Percentiles rank a stretch among this genome's conserved stretches.
These are phyloP conservation scores for Turnera subulata DNA, from an alignment of 345 rosid species.

Conservation along the genomic window DNA sequence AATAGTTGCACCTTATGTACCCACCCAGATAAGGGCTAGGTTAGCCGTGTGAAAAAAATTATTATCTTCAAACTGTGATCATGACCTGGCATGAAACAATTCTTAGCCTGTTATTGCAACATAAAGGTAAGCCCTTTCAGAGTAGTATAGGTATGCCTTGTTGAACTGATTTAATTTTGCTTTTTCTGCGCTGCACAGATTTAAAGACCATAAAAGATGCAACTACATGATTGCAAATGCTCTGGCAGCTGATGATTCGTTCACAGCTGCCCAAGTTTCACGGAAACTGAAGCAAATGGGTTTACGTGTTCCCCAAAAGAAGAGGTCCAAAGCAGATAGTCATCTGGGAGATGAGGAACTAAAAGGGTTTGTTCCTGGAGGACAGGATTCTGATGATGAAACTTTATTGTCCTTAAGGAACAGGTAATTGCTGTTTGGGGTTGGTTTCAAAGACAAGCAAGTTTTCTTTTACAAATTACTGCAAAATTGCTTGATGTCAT, in stretches of 20 bases:
- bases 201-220: conserved; percentile 73
- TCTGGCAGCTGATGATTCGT: conserved; percentile 49
- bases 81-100: not conserved
- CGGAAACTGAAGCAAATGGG: conserved; percentile 86
- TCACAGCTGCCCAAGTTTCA: conserved; percentile 71
- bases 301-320: conserved; percentile 38
- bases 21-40: no score
- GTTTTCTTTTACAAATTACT: not conserved
- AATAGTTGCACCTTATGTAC: no score
- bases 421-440: conserved; percentile 36
- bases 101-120: not conserved
- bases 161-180: conserved; percentile 4
- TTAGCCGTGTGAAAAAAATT: no score
- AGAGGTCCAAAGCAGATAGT: conserved; percentile 36
- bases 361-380: conserved; percentile 29
- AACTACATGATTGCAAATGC: conserved; percentile 70
- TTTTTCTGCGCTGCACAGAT: conserved; percentile 39
- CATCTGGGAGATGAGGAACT: conserved; percentile 49
- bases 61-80: not conserved
- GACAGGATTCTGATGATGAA: conserved; percentile 49
- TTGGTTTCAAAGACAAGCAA: not conserved
- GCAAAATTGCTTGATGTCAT: no score
- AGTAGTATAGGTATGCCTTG: not conserved
- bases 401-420: conserved; percentile 58
- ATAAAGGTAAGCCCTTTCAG: no score